Base-by-base conservation (phyloP, 345 rosid species). In the Salix viminalis region DNA sequence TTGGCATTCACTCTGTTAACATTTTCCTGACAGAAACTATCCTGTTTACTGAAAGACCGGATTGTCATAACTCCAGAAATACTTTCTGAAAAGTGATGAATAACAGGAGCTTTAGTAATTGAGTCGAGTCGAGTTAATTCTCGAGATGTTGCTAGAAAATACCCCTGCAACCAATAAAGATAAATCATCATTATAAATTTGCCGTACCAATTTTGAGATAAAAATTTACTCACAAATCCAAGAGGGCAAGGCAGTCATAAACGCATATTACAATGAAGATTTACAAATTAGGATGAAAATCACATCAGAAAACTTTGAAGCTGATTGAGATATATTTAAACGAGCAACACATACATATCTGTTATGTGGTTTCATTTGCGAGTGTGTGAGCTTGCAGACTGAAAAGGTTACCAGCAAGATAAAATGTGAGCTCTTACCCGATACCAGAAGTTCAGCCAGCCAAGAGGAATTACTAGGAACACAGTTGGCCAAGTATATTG, bases 21-120 rank as follows among this genome's bases (percentile, higher is more conserved):
- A 79, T 95, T 95, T 84, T 90, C 99, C 73, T 83, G 89, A 74
- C 75, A 79, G 75, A 95, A 95, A 67, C 42, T 54, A 4, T 74
- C 86, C 68, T 87, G 87, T 85, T 88, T 92, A 76, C 84, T 54
- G 83, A 93, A 95, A 62, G 97, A 76, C 46, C 97, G 85, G 65
- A 95, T 85, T 65, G 97, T 95, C 94, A 86, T 88, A 67, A 95
- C 94, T 36, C 99, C 99, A 0, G 93, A 89, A 44, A 95, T 90
- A 82, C 97, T 95, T 74, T 95, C 97, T 1, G 99, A 95, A 89
- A 95, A 95, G 76, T 95, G 97, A 83, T 95, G 97, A 79, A 95
- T 92, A 52, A 95, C 85, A 2, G 99, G 97, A 12, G 99, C 99
- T 81, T 92, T 95, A 1, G 99, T 93, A 80, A 95, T 95, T 0